Evolutionary conservation across 805 yeast species (phyloP), one percentile per base, ranked within the genome.

Genomic region (Saccharomycopsis fermentans): DNA sequence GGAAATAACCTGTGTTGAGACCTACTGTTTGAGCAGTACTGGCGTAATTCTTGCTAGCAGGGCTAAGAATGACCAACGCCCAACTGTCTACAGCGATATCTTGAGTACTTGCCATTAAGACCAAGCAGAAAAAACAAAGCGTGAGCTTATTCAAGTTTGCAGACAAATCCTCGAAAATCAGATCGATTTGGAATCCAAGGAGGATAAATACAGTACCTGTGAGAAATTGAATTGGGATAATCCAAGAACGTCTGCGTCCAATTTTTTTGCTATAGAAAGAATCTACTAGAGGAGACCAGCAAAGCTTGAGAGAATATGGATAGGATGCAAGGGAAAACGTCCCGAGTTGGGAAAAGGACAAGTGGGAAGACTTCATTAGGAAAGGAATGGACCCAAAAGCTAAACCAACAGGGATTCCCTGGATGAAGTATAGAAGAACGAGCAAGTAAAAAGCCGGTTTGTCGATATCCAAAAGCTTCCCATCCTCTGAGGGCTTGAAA

Each of bases 1-100:
- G 71, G 68, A 94, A 94, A 68, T 92, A 94, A 24, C 99, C 99
- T 2, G 92, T 79, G 72, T 94, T 94, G 62, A 94, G 77, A 0
- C 99, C 99, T 52, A 94, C 82, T 0, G 99, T 94, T 71, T 94
- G 99, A 0, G 99, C 99, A 0, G 99, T 94, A 4, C 96, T 88
- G 0, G 99, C 98, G 73, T 83, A 94, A 17, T 95, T 84, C 62
- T 94, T 75, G 14, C 95, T 86, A 29, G 81, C 81, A 27, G 83
- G 83, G 17, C 91, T 82, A 56, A 94, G 75, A 43, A 92, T 82
- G 1, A 97, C 94, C 67, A 94, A 74, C 0, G 98, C 97, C 99
- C 99, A 94, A 11, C 99, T 98, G 73, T 94, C 99, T 24, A 94
- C 99, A 0, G 99, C 98, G 58, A 94, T 94, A 69, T 94, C 99